Evolutionary conservation across 148 eudicot species (phyloP).

Genomic region (Vaccinium darrowii): DNA sequence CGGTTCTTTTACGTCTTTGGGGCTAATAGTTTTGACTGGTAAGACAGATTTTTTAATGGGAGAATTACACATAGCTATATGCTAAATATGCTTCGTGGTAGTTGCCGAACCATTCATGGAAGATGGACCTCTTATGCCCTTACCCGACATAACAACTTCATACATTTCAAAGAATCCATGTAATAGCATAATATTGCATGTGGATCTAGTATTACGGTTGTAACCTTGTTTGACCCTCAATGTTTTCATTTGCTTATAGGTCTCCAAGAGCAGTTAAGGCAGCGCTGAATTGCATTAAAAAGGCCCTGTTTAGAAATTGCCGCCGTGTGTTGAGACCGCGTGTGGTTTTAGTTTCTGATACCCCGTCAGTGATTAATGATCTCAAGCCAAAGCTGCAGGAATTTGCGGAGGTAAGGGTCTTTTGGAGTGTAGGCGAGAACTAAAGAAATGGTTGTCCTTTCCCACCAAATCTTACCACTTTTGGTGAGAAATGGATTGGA

Average conservation of each 20-base stretch:
- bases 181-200: neutral
- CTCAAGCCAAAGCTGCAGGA: conserved; percentile 48
- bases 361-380: conserved; percentile 61
- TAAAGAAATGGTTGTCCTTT: neutral
- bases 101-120: neutral
- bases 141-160: neutral
- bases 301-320: conserved; percentile 36
- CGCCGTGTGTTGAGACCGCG: conserved; percentile 44
- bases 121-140: neutral
- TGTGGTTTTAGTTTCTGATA: conserved; percentile 75
- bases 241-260: conserved; percentile 26
- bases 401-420: conserved; percentile 63
- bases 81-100: neutral
- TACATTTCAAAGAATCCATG: neutral
- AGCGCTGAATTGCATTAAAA: conserved; percentile 66
- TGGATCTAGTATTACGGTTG: neutral
- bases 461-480: neutral
- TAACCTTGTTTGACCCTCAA: neutral
- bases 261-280: conserved; percentile 66
- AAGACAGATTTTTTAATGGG: neutral
- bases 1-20: neutral
- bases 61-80: neutral
- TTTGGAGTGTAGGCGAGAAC: neutral
- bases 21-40: neutral
- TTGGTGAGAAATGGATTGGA: neutral